Evolutionary conservation across 2,329 filamentous ascomycete species (phyloP), one percentile per base, ranked within the genome.

Genomic region (Cephalotrichum gorgonifer): DNA sequence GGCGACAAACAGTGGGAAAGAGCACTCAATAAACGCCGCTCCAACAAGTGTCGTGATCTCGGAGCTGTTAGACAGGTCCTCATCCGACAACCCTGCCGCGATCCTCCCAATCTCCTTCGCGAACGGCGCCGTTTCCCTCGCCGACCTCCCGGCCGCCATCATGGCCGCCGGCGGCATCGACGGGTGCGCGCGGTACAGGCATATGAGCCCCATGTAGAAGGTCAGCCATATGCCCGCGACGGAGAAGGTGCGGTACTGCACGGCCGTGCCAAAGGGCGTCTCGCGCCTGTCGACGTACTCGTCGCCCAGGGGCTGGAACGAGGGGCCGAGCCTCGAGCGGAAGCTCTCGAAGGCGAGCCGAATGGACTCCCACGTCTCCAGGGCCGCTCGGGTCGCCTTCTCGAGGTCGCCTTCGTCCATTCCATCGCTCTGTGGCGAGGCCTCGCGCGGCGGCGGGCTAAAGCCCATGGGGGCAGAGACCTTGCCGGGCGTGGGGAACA

Each of bases 151-250:
- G 0, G 88, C 88, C 3, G 93, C 89, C 57, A 89, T 79, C 79
- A 95, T 89, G 31, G 89, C 86, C 8, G 90, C 83, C 0, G 91
- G 88, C 1, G 90, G 91, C 89, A 96, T 96, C 23, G 78, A 79
- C 0, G 93, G 93, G 56, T 96, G 90, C 1, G 83, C 75, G 30
- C 93, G 78, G 51, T 91, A 73, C n/a, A 93, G 75, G 48, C 90
- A 76, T 50, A 97, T 91, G 43, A 88, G 75, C 1, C 84, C 83
- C 73, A 91, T 87, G 64, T 95, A 86, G 62, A 87, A 90, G 54
- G 90, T 85, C 60, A 86, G 81, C 88, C 89, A 95, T 22, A 96
- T 74, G 30, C 87, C 85, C 3, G 86, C 87, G 54, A 97, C 85
- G n/a, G 85, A 83, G 62, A 88, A 91, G 2, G 86, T 91, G 27